These are phyloP conservation scores for Collybiopsis luxurians DNA, from an alignment of 768 basidiomycete genomes.

Conservation along the genomic window DNA sequence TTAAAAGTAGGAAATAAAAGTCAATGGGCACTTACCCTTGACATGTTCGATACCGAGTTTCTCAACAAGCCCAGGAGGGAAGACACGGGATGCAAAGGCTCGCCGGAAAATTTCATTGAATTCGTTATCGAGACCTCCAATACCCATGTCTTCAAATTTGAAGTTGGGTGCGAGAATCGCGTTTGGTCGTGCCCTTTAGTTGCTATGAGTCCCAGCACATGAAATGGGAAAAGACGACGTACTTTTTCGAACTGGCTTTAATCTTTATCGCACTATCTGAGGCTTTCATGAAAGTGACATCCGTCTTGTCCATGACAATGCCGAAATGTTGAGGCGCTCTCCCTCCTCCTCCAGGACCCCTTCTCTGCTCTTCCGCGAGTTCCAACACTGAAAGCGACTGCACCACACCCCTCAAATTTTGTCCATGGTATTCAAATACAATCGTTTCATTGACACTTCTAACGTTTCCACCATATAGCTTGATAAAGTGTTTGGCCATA, in stretches of 20 bases:
- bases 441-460: constrained; percentile 68
- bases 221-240: constrained; percentile 17
- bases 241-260: constrained; percentile 92
- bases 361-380: constrained; percentile 57
- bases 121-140: constrained; percentile 94
- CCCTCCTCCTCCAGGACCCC: constrained; percentile 25
- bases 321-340: constrained; percentile 46
- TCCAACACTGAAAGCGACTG: constrained; percentile 59
- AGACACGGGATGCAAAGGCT: constrained; percentile 98
- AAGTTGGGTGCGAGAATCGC: constrained; percentile 97
- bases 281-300: constrained; percentile 86
- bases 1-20: not conserved
- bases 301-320: constrained; percentile 88
- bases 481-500: constrained; percentile 70
- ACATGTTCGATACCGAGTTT: constrained; percentile 98
- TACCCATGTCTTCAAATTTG: constrained; percentile 99
- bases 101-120: constrained; percentile 97
- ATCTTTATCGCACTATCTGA: constrained; percentile 80
- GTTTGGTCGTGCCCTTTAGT: constrained; percentile 76
- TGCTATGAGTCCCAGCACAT: constrained; percentile 1
- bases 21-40: constrained; percentile 60
- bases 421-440: constrained; percentile 87
- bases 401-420: constrained; percentile 72
- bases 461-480: constrained; percentile 70
- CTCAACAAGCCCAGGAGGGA: constrained; percentile 94